Evolutionary conservation across 805 yeast genomes (phyloP), one percentile per base, ranked within the genome.

Genomic region (Soucietia sequanensis): DNA sequence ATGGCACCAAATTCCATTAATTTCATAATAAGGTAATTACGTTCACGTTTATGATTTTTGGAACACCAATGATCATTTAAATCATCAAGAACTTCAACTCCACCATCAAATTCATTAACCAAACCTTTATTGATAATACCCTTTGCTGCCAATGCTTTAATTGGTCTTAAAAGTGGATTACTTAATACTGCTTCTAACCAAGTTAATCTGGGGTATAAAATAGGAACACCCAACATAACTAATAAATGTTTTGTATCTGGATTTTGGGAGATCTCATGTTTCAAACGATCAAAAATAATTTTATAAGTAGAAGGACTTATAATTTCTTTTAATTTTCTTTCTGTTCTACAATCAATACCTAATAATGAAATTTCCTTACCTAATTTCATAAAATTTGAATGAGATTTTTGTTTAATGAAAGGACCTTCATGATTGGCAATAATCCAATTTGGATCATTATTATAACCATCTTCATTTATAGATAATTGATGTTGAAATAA

Each of bases 61-160:
- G 96, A 82, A 58, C 97, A 89, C 99, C 99, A 91, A 63, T 91
- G 98, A 56, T 91, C 99, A 53, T 89, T 82, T 59, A 93, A 70
- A 57, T 91, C 98, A 54, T 93, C 98, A 46, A 93, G 71, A 11
- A 91, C 77, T 61, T 91, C 98, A 5, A 91, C 80, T 26, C 84
- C 78, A 2, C 97, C 97, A 55, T 90, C 96, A 52, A 90, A 91
- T 47, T 86, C 93, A 54, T 93, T 91, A 17, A 88, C 88, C 22
- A 91, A 60, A 0, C 95, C 95, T 39, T 73, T 71, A 23, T 81
- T 55, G 26, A 84, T 60, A 17, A 60, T 34, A 2, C 89, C 88
- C 38, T 72, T 74, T 36, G 75, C 68, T 2, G 91, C 77, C 44
- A 71, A 45, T 23, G 57, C 71, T 51, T 81, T 79, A 4, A 86